Evolutionary conservation across 2,329 filamentous ascomycete genomes (phyloP).

Genomic region (Aspergillus awamori): DNA sequence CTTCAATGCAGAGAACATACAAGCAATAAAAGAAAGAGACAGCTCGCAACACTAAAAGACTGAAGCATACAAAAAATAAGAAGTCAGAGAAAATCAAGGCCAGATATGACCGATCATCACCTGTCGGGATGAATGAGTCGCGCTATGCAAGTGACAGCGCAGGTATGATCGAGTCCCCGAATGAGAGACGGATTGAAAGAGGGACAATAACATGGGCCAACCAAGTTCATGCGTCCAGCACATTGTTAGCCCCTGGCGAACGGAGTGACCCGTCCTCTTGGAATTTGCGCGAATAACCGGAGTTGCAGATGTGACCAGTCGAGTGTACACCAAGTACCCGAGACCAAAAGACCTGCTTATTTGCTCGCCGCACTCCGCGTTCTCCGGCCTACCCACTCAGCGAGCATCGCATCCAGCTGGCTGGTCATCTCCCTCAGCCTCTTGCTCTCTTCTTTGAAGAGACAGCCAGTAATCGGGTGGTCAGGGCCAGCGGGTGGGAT

Average conservation of each 20-base stretch:
- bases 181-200: conserved; percentile 18
- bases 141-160: not conserved
- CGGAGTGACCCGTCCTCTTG: not conserved
- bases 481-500: conserved; percentile 78
- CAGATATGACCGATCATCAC: not conserved
- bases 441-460: conserved; percentile 87
- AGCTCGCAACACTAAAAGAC: conserved; percentile 10
- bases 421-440: conserved; percentile 84
- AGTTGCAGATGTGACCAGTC: conserved; percentile 1
- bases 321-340: not conserved
- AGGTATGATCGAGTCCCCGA: conserved; percentile 2
- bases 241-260: conserved; percentile 22
- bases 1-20: conserved; percentile 19
- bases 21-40: conserved; percentile 16
- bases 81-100: conserved; percentile 11
- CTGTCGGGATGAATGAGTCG: no score
- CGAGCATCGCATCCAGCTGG: conserved; percentile 85
- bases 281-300: not conserved
- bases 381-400: conserved; percentile 69
- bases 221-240: conserved; percentile 25
- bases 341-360: conserved; percentile 9
- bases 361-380: conserved; percentile 28
- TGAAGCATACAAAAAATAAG: conserved; percentile 17
- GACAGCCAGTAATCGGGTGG: conserved; percentile 76
- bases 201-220: conserved; percentile 5